A percentile compares a stretch with the other conserved stretches of the same genome.
phyloP scores from a whole-genome alignment of 73 alveolate species.

The Blepharisma stoltei region DNA sequence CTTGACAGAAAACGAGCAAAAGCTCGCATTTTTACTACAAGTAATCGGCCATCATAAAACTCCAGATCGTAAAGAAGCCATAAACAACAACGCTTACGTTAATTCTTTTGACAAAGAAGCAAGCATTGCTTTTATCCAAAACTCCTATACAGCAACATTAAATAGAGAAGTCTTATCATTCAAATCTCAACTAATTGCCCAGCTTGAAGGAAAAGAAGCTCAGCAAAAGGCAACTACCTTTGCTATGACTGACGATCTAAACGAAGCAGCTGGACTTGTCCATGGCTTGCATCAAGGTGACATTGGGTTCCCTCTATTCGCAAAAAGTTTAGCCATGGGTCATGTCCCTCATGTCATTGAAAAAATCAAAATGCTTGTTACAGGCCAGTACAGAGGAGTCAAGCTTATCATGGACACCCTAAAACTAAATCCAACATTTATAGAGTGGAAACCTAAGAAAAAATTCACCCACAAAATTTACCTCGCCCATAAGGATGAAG shows the following conservation, averaged over 20 bases:
- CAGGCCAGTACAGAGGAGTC: background rate
- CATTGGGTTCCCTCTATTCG: background rate
- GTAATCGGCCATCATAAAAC: background rate
- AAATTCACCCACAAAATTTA: background rate
- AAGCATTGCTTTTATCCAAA: background rate
- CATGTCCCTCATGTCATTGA: background rate
- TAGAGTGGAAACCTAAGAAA: conserved; percentile 17
- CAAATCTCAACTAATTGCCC: background rate
- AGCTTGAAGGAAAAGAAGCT: background rate
- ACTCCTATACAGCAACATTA: background rate
- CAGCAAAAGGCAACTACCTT: background rate
- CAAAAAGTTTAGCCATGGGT: background rate
- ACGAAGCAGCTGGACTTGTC: conserved; percentile 10
- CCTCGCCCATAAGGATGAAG: background rate
- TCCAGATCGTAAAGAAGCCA: conserved; percentile 9
- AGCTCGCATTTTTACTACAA: background rate
- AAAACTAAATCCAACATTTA: background rate
- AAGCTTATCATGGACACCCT: background rate
- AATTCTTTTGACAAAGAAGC: background rate
- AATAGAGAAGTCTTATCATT: conserved; percentile 19
- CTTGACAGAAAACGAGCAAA: conserved; percentile 1
- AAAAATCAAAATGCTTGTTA: conserved; percentile 8
- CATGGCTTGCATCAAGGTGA: conserved; percentile 7
- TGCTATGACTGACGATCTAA: conserved; percentile 6
- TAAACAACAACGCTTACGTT: background rate